Percentiles rank a stretch among this genome's conserved stretches.
phyloP scores from a whole-genome alignment of 257 asterid genomes.

The Nicotiana noctiflora region DNA sequence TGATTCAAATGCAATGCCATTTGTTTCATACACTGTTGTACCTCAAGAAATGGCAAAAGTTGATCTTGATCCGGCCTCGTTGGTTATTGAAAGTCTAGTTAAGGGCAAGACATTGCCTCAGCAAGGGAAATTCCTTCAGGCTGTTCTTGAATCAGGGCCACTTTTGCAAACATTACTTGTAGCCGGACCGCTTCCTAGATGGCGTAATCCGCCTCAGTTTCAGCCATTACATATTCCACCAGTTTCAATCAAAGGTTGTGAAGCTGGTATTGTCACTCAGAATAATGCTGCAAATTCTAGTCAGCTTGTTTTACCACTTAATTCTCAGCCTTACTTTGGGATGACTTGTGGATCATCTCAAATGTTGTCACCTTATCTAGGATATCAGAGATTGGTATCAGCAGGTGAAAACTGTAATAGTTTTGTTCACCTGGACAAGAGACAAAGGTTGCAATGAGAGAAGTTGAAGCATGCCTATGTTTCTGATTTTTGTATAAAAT shows the following conservation, averaged over 20 bases:
- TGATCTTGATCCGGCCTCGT: constrained; percentile 32
- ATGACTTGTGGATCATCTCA: constrained; percentile 12
- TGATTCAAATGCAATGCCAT: constrained; percentile 18
- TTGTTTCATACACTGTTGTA: neutral
- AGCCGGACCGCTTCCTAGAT: constrained; percentile 22
- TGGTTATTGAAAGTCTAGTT: constrained; percentile 42
- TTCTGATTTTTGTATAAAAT: neutral
- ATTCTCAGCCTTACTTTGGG: constrained; percentile 10
- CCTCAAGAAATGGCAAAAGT: neutral
- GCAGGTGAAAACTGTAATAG: constrained; percentile 1
- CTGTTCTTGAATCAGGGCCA: constrained; percentile 22
- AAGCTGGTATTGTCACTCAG: neutral
- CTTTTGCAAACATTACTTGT: constrained; percentile 24
- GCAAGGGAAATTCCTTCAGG: constrained; percentile 19
- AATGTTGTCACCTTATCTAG: constrained; percentile 8
- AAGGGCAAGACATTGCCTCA: constrained; percentile 29
- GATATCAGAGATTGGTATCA: neutral
- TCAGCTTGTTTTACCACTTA: neutral
- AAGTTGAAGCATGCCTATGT: neutral
- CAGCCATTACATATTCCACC: constrained; percentile 12
- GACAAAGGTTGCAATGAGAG: constrained; percentile 21
- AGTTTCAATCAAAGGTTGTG: constrained; percentile 1
- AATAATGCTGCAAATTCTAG: neutral
- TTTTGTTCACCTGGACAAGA: constrained; percentile 29
- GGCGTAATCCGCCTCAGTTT: constrained; percentile 26